phyloP scores from a whole-genome alignment of 2,329 filamentous ascomycete species.

The Xylaria digitata region DNA sequence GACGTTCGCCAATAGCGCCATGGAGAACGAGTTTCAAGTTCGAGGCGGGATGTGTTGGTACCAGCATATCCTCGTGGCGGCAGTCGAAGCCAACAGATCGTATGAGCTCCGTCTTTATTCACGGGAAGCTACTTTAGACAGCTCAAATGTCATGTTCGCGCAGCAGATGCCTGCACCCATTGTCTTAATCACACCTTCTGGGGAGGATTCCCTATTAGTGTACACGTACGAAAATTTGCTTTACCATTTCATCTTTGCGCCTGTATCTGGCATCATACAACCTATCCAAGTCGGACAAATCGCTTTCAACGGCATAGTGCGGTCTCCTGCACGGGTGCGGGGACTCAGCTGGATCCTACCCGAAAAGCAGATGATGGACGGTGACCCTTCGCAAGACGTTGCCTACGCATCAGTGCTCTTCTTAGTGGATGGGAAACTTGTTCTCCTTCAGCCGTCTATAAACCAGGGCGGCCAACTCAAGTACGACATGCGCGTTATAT shows the following conservation, averaged over 20 bases:
- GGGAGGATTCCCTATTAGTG: conserved; percentile 92
- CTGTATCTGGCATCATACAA: conserved; percentile 74
- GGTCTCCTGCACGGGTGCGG: conserved; percentile 90
- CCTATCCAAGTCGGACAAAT: conserved; percentile 97
- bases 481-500: conserved; percentile 97
- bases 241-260: conserved; percentile 91
- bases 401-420: conserved; percentile 93
- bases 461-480: conserved; percentile 87
- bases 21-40: conserved; percentile 92
- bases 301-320: conserved; percentile 94
- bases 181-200: conserved; percentile 89
- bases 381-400: conserved; percentile 95
- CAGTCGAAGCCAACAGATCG: conserved; percentile 84
- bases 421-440: conserved; percentile 96
- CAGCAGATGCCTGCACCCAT: conserved; percentile 85
- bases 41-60: conserved; percentile 99
- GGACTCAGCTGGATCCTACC: conserved; percentile 96
- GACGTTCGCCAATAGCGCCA: conserved; percentile 82
- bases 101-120: conserved; percentile 94
- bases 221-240: conserved; percentile 97
- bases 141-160: conserved; percentile 76
- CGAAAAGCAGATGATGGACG: conserved; percentile 86
- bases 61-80: conserved; percentile 92
- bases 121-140: conserved; percentile 82
- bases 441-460: conserved; percentile 86